A percentile compares a stretch with the other conserved stretches of the same genome.
Evolutionary conservation across 805 yeast species (phyloP).

Genomic region (Candida patagonica): DNA sequence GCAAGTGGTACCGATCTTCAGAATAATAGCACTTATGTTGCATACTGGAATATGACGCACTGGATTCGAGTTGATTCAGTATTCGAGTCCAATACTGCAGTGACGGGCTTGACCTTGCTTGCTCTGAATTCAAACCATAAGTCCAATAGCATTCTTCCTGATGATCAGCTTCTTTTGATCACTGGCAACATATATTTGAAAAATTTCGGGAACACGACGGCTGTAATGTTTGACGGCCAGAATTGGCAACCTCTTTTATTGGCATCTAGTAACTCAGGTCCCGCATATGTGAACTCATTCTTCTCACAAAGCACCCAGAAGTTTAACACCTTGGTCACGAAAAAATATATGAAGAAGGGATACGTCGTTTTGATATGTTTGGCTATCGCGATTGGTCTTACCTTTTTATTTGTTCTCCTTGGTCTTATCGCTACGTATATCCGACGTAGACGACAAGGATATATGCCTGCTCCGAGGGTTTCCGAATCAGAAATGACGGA

Average conservation of each 20-base stretch:
- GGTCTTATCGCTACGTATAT: conserved; percentile 36
- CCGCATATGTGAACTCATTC: conserved; percentile 24
- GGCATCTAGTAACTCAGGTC: conserved; percentile 16
- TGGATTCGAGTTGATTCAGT: conserved; percentile 40
- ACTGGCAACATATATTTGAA: conserved; percentile 47
- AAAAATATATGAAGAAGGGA: conserved; percentile 38
- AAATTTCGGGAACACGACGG: conserved; percentile 46
- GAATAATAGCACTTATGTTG: conserved; percentile 26
- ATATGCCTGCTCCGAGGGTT: conserved; percentile 42
- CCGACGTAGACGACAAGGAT: conserved; percentile 32
- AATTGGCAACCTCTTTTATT: conserved; percentile 59
- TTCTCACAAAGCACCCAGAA: conserved; percentile 23
- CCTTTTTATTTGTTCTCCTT: conserved; percentile 31
- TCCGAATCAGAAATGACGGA: conserved; percentile 53
- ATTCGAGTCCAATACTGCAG: conserved; percentile 27
- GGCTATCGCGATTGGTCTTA: conserved; percentile 54
- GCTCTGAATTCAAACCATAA: conserved; percentile 25
- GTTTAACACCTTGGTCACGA: conserved; percentile 14
- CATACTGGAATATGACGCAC: conserved; percentile 37
- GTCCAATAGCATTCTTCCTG: conserved; percentile 30
- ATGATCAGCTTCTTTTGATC: conserved; percentile 42
- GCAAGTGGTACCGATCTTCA: conserved; percentile 29
- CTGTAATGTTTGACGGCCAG: conserved; percentile 57
- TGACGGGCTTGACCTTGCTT: conserved; percentile 40
- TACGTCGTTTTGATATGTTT: conserved; percentile 60